Conservation (phyloP, 75 land plant genomes). For the Sequoia sempervirens region DNA sequence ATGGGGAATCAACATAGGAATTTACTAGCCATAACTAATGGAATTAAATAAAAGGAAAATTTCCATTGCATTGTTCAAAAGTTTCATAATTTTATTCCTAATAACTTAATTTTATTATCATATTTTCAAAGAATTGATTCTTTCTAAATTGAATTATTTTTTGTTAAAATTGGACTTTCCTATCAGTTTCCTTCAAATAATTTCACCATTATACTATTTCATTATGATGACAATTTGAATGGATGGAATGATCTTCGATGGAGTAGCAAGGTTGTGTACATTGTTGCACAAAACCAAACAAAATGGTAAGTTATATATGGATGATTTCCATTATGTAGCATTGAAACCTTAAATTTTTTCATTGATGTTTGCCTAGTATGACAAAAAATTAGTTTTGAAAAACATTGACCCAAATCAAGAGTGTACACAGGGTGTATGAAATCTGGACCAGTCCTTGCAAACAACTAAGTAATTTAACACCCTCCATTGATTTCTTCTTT, state of each 20-base stretch:
- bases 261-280: constrained; percentile 63
- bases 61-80: constrained; percentile 62
- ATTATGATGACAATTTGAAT: constrained; percentile 86
- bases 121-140: background rate
- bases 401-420: background rate
- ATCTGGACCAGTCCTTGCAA: no score
- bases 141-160: background rate
- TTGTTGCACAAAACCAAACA: constrained; percentile 81
- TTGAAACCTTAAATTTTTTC: background rate
- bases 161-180: background rate
- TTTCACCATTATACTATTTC: constrained; percentile 81
- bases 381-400: background rate
- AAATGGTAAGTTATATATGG: constrained; percentile 61
- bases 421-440: no score
- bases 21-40: constrained; percentile 70
- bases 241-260: constrained; percentile 80
- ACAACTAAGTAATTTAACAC: no score
- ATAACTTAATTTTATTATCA: background rate
- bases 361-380: background rate
- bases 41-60: constrained; percentile 59
- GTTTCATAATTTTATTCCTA: constrained; percentile 22
- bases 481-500: no score
- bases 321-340: background rate
- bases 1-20: constrained; percentile 17
- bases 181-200: constrained; percentile 64